These are phyloP conservation scores for Endocladia muricata DNA, from an alignment of 31 red algal genomes.

Conservation along the genomic window DNA sequence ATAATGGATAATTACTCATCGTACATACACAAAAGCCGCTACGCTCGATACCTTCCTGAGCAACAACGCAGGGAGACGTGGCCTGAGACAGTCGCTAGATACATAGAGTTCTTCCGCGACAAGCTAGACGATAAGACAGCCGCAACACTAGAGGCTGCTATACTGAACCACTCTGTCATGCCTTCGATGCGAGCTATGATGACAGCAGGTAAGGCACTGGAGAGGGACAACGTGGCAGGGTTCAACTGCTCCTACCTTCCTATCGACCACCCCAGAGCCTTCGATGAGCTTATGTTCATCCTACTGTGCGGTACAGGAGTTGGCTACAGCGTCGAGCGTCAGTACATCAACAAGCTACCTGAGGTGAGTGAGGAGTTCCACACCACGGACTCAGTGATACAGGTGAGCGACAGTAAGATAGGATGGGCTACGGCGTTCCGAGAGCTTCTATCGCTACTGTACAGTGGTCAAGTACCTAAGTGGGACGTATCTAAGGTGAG, in stretches of 20 bases:
- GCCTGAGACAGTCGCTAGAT: not conserved
- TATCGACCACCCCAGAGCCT: conserved; percentile 2
- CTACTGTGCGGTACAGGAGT: conserved; percentile 10
- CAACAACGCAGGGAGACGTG: not conserved
- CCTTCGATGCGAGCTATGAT: conserved; percentile 10
- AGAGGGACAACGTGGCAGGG: not conserved
- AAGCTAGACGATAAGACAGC: conserved; percentile 7
- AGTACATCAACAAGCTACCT: conserved; percentile 9
- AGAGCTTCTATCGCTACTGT: not conserved
- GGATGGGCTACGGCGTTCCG: conserved; percentile 10
- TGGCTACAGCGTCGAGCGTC: conserved; percentile 7
- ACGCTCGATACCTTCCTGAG: not conserved
- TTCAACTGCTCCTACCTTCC: conserved; percentile 11
- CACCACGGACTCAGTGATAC: not conserved
- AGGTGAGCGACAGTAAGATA: conserved; percentile 1
- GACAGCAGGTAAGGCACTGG: conserved; percentile 1
- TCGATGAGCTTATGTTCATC: conserved; percentile 16
- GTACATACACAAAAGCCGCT: too few species aligned
- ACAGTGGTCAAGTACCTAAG: not conserved
- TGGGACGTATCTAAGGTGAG: not conserved
- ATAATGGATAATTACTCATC: too few species aligned
- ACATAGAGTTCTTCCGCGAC: not conserved
- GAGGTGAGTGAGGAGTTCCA: not conserved
- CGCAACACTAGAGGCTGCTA: not conserved
- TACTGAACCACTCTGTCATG: not conserved